phyloP scores from a whole-genome alignment of 2,329 filamentous ascomycete species.

The Sporothrix schenckii region DNA sequence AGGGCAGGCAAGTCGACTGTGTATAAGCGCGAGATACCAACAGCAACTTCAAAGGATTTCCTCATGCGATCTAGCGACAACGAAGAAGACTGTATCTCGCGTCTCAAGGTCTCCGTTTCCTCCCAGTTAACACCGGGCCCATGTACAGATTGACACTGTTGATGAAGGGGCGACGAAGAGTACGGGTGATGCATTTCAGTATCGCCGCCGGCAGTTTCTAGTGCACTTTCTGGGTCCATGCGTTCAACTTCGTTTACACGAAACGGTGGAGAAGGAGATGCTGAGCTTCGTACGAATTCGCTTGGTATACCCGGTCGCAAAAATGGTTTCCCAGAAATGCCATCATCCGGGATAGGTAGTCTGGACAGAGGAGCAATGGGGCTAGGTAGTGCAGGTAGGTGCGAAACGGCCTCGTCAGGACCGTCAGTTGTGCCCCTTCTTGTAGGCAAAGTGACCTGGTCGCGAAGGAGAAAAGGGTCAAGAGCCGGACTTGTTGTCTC shows the following conservation, averaged over 20 bases:
- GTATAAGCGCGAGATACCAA: conserved; percentile 88
- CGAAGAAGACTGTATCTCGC: conserved; percentile 11
- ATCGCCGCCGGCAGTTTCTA: background rate
- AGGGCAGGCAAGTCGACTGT: conserved; percentile 80
- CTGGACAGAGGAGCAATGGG: conserved; percentile 35
- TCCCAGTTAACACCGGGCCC: background rate
- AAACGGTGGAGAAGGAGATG: conserved; percentile 34
- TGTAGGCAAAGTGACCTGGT: background rate
- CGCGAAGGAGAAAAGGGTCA: background rate
- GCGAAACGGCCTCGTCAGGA: background rate
- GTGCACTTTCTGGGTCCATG: background rate
- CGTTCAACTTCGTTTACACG: conserved; percentile 21
- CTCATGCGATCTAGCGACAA: background rate
- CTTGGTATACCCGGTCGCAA: conserved; percentile 49
- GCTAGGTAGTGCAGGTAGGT: background rate
- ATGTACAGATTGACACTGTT: background rate
- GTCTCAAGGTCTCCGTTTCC: conserved; percentile 9
- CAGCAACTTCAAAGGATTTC: conserved; percentile 64
- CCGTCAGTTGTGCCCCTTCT: background rate
- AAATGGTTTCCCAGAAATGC: conserved; percentile 60
- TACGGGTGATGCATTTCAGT: background rate
- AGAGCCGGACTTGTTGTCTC: background rate
- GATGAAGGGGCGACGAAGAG: background rate
- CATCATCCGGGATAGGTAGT: conserved; percentile 48
- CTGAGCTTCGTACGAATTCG: conserved; percentile 36